Base-by-base conservation (phyloP, 305 asterid genomes). In the Rubia tinctorum region DNA sequence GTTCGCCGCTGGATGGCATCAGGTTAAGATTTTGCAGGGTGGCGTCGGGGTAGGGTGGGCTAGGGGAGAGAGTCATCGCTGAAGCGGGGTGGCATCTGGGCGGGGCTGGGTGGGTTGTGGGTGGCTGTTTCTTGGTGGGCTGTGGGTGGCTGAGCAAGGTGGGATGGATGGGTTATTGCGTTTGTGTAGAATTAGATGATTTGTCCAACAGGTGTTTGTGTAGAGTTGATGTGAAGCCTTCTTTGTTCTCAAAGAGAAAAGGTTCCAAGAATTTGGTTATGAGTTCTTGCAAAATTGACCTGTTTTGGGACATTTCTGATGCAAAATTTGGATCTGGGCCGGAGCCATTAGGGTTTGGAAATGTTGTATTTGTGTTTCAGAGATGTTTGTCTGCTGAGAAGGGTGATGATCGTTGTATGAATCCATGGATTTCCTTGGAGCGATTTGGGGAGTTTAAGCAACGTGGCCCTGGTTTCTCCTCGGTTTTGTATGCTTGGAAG, bases 101-200 rank as follows among this genome's bases (percentile, higher is more conserved):
- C n/a, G n/a, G n/a, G n/a, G n/a, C n/a, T n/a, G n/a, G n/a, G n/a
- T n/a, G n/a, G n/a, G n/a, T n/a, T n/a, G n/a, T n/a, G n/a, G n/a
- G n/a, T n/a, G n/a, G n/a, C n/a, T n/a, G n/a, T n/a, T n/a, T n/a
- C n/a, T n/a, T n/a, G n/a, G n/a, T n/a, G n/a, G n/a, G n/a, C n/a
- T n/a, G n/a, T n/a, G n/a, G n/a, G n/a, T n/a, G n/a, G n/a, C n/a
- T n/a, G n/a, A n/a, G n/a, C n/a, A n/a, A n/a, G n/a, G n/a, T n/a
- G n/a, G n/a, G n/a, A n/a, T n/a, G n/a, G 88, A 93, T 93, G 89
- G 96, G 96, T 59, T 96, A 89, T 44, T 91, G 96, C 83, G 81
- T 93, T 17, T 82, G 90, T 76, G 81, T 93, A 71, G 98, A 89
- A 82, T 83, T 93, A 61, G 90, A 86, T 23, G 96, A 93, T 79